Conservation (phyloP, 768 basidiomycete genomes). For the Lactarius deliciosus region DNA sequence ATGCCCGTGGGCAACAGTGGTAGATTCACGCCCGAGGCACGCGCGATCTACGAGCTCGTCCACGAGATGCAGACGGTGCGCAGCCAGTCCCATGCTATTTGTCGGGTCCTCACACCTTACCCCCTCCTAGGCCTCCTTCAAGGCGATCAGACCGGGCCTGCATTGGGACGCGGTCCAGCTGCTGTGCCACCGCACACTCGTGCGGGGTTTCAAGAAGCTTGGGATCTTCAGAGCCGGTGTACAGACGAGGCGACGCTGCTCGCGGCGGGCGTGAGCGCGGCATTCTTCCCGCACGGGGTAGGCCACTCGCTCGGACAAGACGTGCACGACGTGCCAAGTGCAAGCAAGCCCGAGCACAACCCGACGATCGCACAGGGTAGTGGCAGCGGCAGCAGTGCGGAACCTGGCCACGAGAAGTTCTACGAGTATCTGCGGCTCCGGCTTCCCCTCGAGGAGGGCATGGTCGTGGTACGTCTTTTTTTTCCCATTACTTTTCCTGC, state of each 20-base stretch:
- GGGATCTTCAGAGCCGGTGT: constrained; percentile 78
- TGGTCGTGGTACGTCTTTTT: constrained; percentile 73
- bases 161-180: constrained; percentile 92
- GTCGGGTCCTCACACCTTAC: neutral
- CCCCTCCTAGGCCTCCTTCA: constrained; percentile 58
- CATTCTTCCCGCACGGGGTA: constrained; percentile 94
- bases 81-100: constrained; percentile 4
- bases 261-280: constrained; percentile 69
- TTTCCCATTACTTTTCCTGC: neutral
- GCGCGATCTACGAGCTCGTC: constrained; percentile 83
- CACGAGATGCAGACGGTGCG: constrained; percentile 84
- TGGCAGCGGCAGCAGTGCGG: constrained; percentile 13
- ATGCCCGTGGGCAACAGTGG: constrained; percentile 95
- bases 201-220: constrained; percentile 75
- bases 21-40: constrained; percentile 78
- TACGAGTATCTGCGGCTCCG: constrained; percentile 81
- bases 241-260: constrained; percentile 67
- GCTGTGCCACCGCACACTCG: constrained; percentile 77
- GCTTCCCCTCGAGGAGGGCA: constrained; percentile 66
- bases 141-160: constrained; percentile 66
- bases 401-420: constrained; percentile 54
- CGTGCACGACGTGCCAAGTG: constrained; percentile 87
- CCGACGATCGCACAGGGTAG: constrained; percentile 42
- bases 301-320: constrained; percentile 93
- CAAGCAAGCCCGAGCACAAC: constrained; percentile 69